Percentiles rank a stretch among this genome's conserved stretches.
Conservation (phyloP, 768 basidiomycete genomes). For the Termitomyces sp. region DNA sequence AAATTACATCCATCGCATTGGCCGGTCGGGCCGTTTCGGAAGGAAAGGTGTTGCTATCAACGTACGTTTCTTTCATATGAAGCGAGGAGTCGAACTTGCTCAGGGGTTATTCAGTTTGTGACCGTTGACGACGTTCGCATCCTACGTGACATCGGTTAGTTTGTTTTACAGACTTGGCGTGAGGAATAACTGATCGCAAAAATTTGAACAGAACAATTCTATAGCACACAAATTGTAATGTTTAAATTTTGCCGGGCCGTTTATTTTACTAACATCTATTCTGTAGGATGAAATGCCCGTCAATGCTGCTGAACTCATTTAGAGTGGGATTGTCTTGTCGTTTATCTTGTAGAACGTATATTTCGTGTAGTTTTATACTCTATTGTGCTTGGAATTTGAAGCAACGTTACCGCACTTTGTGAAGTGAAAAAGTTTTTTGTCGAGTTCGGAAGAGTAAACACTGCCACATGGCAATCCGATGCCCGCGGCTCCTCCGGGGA, state of each 20-base stretch:
- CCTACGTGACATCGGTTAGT: slow-evolving; percentile 88
- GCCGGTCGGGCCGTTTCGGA: slow-evolving; percentile 98
- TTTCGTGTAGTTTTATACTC: slow-evolving; percentile 15
- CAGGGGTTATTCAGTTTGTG: slow-evolving; percentile 58
- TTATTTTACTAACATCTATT: slow-evolving; percentile 17
- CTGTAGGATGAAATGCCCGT: slow-evolving; percentile 96
- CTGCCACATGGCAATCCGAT: slow-evolving; percentile 4
- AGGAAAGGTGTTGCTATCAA: slow-evolving; percentile 99
- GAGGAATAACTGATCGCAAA: slow-evolving; percentile 4
- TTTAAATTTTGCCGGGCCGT: slow-evolving; percentile 7
- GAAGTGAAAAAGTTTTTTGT: neutral
- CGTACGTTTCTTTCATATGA: slow-evolving; percentile 43
- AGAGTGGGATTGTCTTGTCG: slow-evolving; percentile 20
- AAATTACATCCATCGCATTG: slow-evolving; percentile 99
- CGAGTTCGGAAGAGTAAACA: neutral
- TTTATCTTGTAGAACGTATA: slow-evolving; percentile 14
- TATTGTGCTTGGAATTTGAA: slow-evolving; percentile 2
- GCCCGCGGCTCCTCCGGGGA: slow-evolving; percentile 14
- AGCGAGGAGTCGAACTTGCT: slow-evolving; percentile 7
- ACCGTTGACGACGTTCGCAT: slow-evolving; percentile 96
- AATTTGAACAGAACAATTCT: slow-evolving; percentile 77
- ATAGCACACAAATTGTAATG: slow-evolving; percentile 88
- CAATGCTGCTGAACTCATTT: slow-evolving; percentile 96
- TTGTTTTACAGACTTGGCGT: slow-evolving; percentile 10
- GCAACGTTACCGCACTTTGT: neutral